Percentiles rank a stretch among this genome's conserved stretches.
These are phyloP conservation scores for Neurospora terricola DNA, from an alignment of 495 filamentous ascomycete genomes.

Conservation along the genomic window DNA sequence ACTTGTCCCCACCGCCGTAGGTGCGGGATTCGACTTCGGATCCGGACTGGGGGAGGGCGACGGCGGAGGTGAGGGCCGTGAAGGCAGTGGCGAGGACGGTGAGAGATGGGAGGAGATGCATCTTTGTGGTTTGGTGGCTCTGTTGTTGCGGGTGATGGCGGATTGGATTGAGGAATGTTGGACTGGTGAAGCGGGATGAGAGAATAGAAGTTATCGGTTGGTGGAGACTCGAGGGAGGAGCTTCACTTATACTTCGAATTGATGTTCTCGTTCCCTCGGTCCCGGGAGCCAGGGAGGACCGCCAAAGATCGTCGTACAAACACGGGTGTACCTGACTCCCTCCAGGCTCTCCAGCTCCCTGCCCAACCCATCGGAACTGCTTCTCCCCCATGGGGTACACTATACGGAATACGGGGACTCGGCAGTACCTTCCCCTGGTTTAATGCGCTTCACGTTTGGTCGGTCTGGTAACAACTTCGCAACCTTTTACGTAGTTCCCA, in stretches of 20 bases:
- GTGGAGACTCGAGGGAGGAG: not conserved
- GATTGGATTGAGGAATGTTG: not conserved
- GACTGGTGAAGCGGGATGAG: not conserved
- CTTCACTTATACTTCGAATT: not conserved
- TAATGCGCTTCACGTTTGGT: not conserved
- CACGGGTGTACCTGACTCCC: not conserved
- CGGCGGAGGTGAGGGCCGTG: not conserved
- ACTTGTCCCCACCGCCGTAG: not conserved
- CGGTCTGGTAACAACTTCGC: not conserved
- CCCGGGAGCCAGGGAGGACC: not conserved
- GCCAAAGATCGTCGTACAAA: not conserved
- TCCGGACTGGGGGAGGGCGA: not conserved
- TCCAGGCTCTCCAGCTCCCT: not conserved
- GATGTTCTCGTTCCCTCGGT: not conserved
- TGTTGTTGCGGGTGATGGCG: not conserved
- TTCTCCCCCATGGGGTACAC: not conserved
- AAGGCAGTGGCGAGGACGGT: not conserved
- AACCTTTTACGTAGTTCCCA: not conserved
- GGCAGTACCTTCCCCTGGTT: not conserved
- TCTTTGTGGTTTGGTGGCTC: not conserved
- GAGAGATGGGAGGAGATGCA: constrained; percentile 9
- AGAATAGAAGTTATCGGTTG: not conserved
- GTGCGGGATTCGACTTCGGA: not conserved
- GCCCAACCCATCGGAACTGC: not conserved
- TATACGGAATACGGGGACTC: not conserved